phyloP scores from a whole-genome alignment of 2,329 filamentous ascomycete species.

The Chaetomiaceae sp. region DNA sequence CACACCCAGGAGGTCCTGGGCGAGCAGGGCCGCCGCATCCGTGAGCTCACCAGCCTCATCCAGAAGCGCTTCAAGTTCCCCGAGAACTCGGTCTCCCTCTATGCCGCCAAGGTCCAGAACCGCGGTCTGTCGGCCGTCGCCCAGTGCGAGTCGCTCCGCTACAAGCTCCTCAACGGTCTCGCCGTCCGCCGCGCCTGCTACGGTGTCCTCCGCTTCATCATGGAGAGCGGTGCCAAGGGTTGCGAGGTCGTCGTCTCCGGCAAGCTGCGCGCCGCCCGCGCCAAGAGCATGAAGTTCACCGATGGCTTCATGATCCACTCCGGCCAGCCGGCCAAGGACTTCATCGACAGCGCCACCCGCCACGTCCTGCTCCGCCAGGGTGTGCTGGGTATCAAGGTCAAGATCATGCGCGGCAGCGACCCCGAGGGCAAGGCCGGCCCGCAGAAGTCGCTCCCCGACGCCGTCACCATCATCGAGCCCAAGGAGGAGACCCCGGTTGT shows the following conservation, averaged over 20 bases:
- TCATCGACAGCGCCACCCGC: slow-evolving; percentile 97
- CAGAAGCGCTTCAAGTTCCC: slow-evolving; percentile 99
- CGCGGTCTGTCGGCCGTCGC: slow-evolving; percentile 99
- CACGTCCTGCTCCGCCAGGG: slow-evolving; percentile 99
- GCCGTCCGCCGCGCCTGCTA: slow-evolving; percentile 99
- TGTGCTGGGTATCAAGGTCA: slow-evolving; percentile 99
- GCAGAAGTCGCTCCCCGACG: slow-evolving; percentile 95
- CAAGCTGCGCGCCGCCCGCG: slow-evolving; percentile 97
- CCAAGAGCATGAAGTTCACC: slow-evolving; percentile 99
- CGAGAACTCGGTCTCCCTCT: slow-evolving; percentile 99
- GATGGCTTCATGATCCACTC: slow-evolving; percentile 99
- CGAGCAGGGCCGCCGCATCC: slow-evolving; percentile 99
- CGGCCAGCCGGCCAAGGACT: slow-evolving; percentile 98
- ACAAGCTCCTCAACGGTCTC: slow-evolving; percentile 99
- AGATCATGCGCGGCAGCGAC: slow-evolving; percentile 99
- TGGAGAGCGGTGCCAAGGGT: slow-evolving; percentile 99
- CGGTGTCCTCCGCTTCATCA: slow-evolving; percentile 99
- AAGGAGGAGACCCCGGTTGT: slow-evolving; percentile 98
- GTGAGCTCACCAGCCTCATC: slow-evolving; percentile 99
- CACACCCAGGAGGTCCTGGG: slow-evolving; percentile 99
- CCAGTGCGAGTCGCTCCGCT: slow-evolving; percentile 99
- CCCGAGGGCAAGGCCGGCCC: slow-evolving; percentile 98
- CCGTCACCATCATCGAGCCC: slow-evolving; percentile 99
- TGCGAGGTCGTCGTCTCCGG: slow-evolving; percentile 99
- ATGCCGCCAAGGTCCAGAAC: slow-evolving; percentile 99